A percentile compares a stretch with the other conserved stretches of the same genome.
Conservation (phyloP, 2,329 filamentous ascomycete genomes). For the Fusarium agapanthi region DNA sequence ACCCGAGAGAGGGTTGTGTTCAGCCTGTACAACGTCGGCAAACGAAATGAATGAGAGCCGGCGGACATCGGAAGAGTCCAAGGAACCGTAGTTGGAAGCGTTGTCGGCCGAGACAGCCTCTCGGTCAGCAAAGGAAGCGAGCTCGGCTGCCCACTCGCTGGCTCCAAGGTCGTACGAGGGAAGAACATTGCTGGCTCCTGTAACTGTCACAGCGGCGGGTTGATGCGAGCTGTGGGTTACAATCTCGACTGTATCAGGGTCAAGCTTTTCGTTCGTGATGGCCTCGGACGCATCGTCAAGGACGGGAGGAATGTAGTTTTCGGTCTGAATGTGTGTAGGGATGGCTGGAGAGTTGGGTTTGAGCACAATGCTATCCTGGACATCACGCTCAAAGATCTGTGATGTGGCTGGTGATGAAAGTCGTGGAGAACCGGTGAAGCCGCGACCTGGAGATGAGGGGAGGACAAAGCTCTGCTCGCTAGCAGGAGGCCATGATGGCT, state of each 20-base stretch:
- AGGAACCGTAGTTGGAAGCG: slow-evolving; percentile 78
- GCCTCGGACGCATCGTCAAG: slow-evolving; percentile 91
- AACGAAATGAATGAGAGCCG: slow-evolving; percentile 96
- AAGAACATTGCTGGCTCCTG: slow-evolving; percentile 52
- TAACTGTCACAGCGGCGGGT: slow-evolving; percentile 75
- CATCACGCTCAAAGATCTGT: slow-evolving; percentile 92
- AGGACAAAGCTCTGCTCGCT: slow-evolving; percentile 56
- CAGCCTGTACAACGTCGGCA: slow-evolving; percentile 90
- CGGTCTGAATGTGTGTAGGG: slow-evolving; percentile 90
- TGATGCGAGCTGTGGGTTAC: slow-evolving; percentile 87
- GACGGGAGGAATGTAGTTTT: slow-evolving; percentile 92
- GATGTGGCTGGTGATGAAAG: slow-evolving; percentile 80
- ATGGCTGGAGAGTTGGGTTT: slow-evolving; percentile 83
- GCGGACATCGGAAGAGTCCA: slow-evolving; percentile 79
- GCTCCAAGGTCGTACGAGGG: slow-evolving; percentile 53
- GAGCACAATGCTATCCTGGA: slow-evolving; percentile 79
- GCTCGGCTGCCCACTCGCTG: slow-evolving; percentile 66
- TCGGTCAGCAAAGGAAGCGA: slow-evolving; percentile 61
- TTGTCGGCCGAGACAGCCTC: slow-evolving; percentile 62
- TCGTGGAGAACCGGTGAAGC: slow-evolving; percentile 75
- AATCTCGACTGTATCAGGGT: slow-evolving; percentile 92
- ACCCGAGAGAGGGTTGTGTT: slow-evolving; percentile 70
- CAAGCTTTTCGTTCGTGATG: slow-evolving; percentile 85
- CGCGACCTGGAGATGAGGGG: slow-evolving; percentile 72
- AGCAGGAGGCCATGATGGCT: slow-evolving; percentile 54